A percentile compares a stretch with the other conserved stretches of the same genome.
These are phyloP conservation scores for Trametes villosa DNA, from an alignment of 768 basidiomycete species.

Conservation along the genomic window DNA sequence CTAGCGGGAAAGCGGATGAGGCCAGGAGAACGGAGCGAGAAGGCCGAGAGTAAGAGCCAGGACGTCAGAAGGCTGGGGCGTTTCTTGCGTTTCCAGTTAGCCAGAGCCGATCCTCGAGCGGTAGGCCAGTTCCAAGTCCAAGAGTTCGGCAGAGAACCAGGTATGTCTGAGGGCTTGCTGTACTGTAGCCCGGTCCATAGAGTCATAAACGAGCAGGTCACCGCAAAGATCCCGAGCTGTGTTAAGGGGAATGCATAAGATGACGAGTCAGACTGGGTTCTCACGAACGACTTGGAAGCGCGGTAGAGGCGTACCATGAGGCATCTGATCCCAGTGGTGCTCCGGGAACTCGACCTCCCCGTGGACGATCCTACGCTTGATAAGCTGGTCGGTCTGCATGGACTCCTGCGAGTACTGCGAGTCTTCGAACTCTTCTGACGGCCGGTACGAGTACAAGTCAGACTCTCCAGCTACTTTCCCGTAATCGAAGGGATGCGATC, in stretches of 20 bases:
- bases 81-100: neutral
- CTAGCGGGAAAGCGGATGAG: neutral
- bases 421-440: slow-evolving; percentile 26
- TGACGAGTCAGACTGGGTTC: neutral
- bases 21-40: neutral
- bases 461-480: slow-evolving; percentile 36
- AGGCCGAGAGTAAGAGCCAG: neutral
- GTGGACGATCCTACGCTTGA: slow-evolving; percentile 72
- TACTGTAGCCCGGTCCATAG: slow-evolving; percentile 64
- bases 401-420: slow-evolving; percentile 46
- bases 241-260: neutral
- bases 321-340: slow-evolving; percentile 57
- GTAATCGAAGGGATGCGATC: slow-evolving; percentile 79
- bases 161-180: slow-evolving; percentile 57
- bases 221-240: slow-evolving; percentile 65
- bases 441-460: slow-evolving; percentile 24
- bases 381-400: slow-evolving; percentile 54
- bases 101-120: slow-evolving; percentile 48
- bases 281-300: neutral
- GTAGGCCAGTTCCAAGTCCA: slow-evolving; percentile 66
- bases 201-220: slow-evolving; percentile 64
- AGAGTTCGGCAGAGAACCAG: slow-evolving; percentile 71
- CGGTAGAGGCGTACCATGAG: slow-evolving; percentile 53
- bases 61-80: neutral
- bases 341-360: slow-evolving; percentile 61